Evolutionary conservation across 2,329 filamentous ascomycete species (phyloP), one percentile per base, ranked within the genome.

Genomic region (Didymella segeticola): DNA sequence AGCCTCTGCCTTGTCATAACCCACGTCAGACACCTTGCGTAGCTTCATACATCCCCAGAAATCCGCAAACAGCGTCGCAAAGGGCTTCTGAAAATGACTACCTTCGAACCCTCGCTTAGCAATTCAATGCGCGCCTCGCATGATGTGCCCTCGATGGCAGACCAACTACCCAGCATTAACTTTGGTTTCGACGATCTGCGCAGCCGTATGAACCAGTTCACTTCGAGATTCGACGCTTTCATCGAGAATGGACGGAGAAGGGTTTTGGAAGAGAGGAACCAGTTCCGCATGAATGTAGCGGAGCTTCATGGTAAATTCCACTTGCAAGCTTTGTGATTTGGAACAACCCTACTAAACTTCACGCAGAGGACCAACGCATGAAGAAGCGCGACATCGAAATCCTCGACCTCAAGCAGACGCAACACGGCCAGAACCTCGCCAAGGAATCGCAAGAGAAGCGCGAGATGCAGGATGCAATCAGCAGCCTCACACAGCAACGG

Each of bases 181-280:
- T 98, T 99, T 75, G 92, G 92, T 53, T 98, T 98, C 75, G 93
- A 98, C 67, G 91, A 97, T 64, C 78, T 99, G 71, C 93, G 93
- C 77, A 91, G 93, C 69, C 90, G 92, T 77, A 98, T 99, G 95
- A 84, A 88, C 47, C 91, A 90, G 60, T 99, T 99, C 74, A 97
- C 90, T 0, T 83, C 86, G 8, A 89, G 86, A 65, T 99, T 99
- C 67, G 95, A 99, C 72, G 87, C 88, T 0, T 98, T 97, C 66
- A 97, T 99, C 60, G 93, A 96, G 70, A 87, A 90, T 60, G 92
- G 93, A 0, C 85, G 93, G 43, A 96, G 96, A 75, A 86, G 90
- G 47, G 91, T 98, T 0, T 75, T 98, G 7, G 92, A 97, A 68
- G 93, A 98, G 79, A 86, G 92, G 70, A 98, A 97, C 70, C 89